Percentiles rank a stretch among this genome's conserved stretches.
These are phyloP conservation scores for Tolypocladium endophyticum DNA, from an alignment of 2,329 filamentous ascomycete genomes.

Conservation along the genomic window DNA sequence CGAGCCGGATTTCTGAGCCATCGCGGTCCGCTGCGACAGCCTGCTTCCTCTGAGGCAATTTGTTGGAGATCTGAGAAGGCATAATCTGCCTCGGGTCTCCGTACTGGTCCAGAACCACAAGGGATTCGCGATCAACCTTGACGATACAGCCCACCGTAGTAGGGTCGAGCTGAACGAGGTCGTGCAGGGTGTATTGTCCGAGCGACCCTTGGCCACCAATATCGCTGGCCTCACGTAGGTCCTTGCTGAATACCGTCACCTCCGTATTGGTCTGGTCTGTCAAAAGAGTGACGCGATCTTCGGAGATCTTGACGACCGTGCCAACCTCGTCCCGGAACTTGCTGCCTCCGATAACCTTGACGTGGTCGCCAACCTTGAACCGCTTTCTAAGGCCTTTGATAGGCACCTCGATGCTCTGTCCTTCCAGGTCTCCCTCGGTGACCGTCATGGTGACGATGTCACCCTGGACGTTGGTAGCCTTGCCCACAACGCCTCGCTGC, in stretches of 20 bases:
- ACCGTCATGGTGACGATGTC: conserved; percentile 89
- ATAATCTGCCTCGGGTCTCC: conserved; percentile 72
- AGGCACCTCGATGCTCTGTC: conserved; percentile 84
- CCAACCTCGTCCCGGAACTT: conserved; percentile 91
- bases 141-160: conserved; percentile 88
- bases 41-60: conserved; percentile 69
- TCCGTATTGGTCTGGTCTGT: conserved; percentile 89
- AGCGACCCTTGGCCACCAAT: conserved; percentile 74
- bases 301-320: conserved; percentile 88
- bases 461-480: conserved; percentile 73
- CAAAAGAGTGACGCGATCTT: conserved; percentile 85
- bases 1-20: conserved; percentile 82
- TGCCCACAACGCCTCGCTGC: conserved; percentile 83
- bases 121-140: conserved; percentile 87
- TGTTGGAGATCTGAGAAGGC: conserved; percentile 86
- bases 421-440: conserved; percentile 68
- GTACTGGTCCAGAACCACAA: conserved; percentile 85
- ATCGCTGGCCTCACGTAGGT: conserved; percentile 85
- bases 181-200: conserved; percentile 86
- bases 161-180: conserved; percentile 87
- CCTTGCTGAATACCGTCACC: conserved; percentile 96
- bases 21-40: conserved; percentile 88
- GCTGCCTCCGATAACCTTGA: conserved; percentile 96
- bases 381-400: conserved; percentile 86
- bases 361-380: conserved; percentile 89